A percentile compares a stretch with the other conserved stretches of the same genome.
These are phyloP conservation scores for Blastobotrys aristatus DNA, from an alignment of 1,139 yeast species.

Conservation along the genomic window DNA sequence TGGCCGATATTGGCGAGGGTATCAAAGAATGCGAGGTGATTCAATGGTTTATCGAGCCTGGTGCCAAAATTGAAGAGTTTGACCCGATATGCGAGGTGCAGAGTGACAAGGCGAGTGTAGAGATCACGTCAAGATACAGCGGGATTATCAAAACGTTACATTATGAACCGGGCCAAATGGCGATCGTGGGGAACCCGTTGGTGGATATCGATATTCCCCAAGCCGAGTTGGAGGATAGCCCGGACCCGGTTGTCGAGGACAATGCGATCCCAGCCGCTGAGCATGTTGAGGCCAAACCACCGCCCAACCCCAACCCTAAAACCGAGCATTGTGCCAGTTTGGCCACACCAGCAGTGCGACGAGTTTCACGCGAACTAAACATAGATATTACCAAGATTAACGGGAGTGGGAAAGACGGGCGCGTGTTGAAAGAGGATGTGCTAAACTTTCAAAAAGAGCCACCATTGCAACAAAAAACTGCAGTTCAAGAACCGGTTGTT, in stretches of 20 bases:
- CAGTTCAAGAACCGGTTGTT: constrained; percentile 6
- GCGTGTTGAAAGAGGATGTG: constrained; percentile 36
- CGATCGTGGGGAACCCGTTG: constrained; percentile 33
- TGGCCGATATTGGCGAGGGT: constrained; percentile 39
- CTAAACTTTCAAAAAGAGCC: constrained; percentile 16
- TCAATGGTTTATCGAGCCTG: constrained; percentile 38
- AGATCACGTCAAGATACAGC: constrained; percentile 34
- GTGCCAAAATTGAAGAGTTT: constrained; percentile 35
- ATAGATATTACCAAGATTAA: constrained; percentile 26
- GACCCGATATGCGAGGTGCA: constrained; percentile 37
- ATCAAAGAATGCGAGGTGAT: constrained; percentile 38
- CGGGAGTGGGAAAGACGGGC: constrained; percentile 36
- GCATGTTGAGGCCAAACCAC: constrained; percentile 4
- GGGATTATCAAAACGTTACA: constrained; percentile 34
- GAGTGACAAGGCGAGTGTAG: constrained; percentile 36
- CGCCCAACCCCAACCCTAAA: constrained; percentile 1
- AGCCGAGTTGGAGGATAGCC: constrained; percentile 8
- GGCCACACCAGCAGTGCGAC: constrained; percentile 36
- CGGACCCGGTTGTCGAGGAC: neutral
- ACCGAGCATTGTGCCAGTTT: constrained; percentile 17
- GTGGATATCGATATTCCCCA: constrained; percentile 33
- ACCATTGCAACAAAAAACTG: constrained; percentile 10
- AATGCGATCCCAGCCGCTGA: neutral
- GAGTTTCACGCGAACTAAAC: constrained; percentile 31
- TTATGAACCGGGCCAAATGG: constrained; percentile 37